Percentiles rank a stretch among this genome's conserved stretches.
Conservation (phyloP, 805 yeast genomes). For the Candida ascalaphidarum region DNA sequence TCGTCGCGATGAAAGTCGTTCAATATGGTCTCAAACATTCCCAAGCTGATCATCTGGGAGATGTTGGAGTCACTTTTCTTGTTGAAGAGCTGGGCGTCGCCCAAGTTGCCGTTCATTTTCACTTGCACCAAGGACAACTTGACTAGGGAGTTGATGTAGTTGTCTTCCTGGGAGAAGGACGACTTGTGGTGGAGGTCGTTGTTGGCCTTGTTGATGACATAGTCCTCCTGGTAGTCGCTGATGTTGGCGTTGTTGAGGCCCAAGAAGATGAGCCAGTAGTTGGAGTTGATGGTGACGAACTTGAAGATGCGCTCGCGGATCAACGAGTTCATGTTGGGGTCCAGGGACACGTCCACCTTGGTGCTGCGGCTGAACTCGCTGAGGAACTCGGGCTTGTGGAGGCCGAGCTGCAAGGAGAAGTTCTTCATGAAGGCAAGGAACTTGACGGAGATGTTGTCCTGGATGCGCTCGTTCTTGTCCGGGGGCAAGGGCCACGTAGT, state of each 20-base stretch:
- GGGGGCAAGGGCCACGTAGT: slow-evolving; percentile 39
- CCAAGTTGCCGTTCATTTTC: slow-evolving; percentile 31
- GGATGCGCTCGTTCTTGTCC: slow-evolving; percentile 11
- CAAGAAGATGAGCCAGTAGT: slow-evolving; percentile 32
- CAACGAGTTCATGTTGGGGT: slow-evolving; percentile 21
- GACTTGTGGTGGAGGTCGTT: slow-evolving; percentile 13
- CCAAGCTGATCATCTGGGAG: slow-evolving; percentile 26
- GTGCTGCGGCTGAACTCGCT: slow-evolving; percentile 32
- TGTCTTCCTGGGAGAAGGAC: slow-evolving; percentile 8
- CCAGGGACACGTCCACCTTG: slow-evolving; percentile 12
- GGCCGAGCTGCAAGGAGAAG: slow-evolving; percentile 33
- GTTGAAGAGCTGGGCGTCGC: slow-evolving; percentile 11
- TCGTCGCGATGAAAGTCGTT: slow-evolving; percentile 14
- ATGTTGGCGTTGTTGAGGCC: slow-evolving; percentile 24
- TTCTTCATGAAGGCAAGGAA: slow-evolving; percentile 30
- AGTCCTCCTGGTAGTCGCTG: slow-evolving; percentile 23
- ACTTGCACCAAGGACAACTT: slow-evolving; percentile 28
- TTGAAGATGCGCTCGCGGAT: slow-evolving; percentile 35
- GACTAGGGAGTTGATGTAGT: slow-evolving; percentile 15
- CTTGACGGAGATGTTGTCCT: slow-evolving; percentile 26
- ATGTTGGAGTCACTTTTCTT: slow-evolving; percentile 12
- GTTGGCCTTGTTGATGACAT: slow-evolving; percentile 25
- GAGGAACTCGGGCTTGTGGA: slow-evolving; percentile 32
- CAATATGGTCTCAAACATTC: slow-evolving; percentile 35
- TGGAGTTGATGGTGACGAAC: slow-evolving; percentile 32